These are phyloP conservation scores for Kodamaea neixiangensis DNA, from an alignment of 805 yeast genomes.

Conservation along the genomic window DNA sequence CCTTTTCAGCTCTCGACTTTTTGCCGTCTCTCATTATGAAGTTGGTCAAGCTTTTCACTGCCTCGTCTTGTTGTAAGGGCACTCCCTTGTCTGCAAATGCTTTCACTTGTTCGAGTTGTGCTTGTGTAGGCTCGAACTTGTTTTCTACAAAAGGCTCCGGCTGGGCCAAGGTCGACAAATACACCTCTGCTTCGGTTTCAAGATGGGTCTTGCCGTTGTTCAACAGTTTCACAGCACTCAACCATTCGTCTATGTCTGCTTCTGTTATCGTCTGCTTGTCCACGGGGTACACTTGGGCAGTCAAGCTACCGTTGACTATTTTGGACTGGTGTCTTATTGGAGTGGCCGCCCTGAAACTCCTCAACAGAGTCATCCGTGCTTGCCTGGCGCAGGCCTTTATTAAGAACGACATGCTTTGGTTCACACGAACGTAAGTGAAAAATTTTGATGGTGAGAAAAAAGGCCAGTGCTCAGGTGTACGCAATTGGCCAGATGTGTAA, in stretches of 20 bases:
- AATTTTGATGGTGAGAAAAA: neutral
- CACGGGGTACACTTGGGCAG: constrained; percentile 41
- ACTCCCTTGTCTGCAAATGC: constrained; percentile 51
- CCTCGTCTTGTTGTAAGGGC: constrained; percentile 68
- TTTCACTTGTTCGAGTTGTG: constrained; percentile 61
- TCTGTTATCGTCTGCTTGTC: constrained; percentile 40
- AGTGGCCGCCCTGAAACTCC: neutral
- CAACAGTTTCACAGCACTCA: constrained; percentile 43
- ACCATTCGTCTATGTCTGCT: constrained; percentile 48
- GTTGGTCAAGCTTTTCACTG: constrained; percentile 75
- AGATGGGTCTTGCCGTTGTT: constrained; percentile 30
- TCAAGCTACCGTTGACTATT: constrained; percentile 22
- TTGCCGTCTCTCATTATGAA: constrained; percentile 92
- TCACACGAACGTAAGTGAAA: neutral
- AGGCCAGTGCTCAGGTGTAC: neutral
- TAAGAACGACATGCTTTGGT: neutral
- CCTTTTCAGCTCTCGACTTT: constrained; percentile 75
- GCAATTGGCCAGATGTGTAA: neutral
- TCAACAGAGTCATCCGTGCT: neutral
- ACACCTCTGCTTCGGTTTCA: constrained; percentile 37
- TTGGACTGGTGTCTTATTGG: neutral
- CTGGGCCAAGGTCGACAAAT: constrained; percentile 39
- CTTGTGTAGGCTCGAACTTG: constrained; percentile 59
- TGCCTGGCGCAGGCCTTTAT: constrained; percentile 1
- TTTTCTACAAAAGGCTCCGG: constrained; percentile 37